Percentiles rank a stretch among this genome's conserved stretches.
These are phyloP conservation scores for Candida endomychidarum DNA, from an alignment of 805 yeast genomes.

Conservation along the genomic window DNA sequence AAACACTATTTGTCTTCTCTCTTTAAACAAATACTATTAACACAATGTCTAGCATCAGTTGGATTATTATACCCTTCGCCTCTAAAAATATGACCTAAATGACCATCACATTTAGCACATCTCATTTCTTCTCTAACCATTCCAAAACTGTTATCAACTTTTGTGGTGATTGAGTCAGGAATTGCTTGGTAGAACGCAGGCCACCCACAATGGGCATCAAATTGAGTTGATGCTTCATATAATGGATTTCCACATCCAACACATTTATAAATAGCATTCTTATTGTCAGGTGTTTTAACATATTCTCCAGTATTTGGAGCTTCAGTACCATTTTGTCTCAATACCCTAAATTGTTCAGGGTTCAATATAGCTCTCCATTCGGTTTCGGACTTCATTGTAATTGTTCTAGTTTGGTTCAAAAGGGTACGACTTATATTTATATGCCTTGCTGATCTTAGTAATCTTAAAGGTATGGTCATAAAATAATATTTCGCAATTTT, in stretches of 20 bases:
- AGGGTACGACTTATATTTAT: no score
- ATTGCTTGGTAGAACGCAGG: conserved; percentile 92
- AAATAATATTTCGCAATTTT: no score
- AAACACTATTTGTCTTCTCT: conserved; percentile 33
- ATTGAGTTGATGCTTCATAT: conserved; percentile 77
- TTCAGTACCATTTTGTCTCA: conserved; percentile 75
- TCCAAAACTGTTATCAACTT: conserved; percentile 65
- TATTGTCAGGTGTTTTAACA: conserved; percentile 47
- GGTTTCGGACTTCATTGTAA: conserved; percentile 35
- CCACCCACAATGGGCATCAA: conserved; percentile 96
- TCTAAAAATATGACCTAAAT: conserved; percentile 90
- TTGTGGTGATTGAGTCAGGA: conserved; percentile 69
- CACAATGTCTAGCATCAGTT: conserved; percentile 92
- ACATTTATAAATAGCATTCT: conserved; percentile 71
- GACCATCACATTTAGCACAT: conserved; percentile 88
- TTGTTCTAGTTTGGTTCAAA: conserved; percentile 1
- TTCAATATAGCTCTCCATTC: conserved; percentile 82
- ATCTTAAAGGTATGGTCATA: no score
- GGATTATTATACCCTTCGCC: conserved; percentile 92
- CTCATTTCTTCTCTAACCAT: conserved; percentile 88
- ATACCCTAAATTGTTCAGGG: conserved; percentile 75
- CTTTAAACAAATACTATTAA: conserved; percentile 79
- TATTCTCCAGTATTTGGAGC: conserved; percentile 66
- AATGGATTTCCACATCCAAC: conserved; percentile 84
- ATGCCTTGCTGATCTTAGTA: not conserved